A percentile compares a stretch with the other conserved stretches of the same genome.
Conservation (phyloP, 306 rosid genomes). For the Ceratonia siliqua region DNA sequence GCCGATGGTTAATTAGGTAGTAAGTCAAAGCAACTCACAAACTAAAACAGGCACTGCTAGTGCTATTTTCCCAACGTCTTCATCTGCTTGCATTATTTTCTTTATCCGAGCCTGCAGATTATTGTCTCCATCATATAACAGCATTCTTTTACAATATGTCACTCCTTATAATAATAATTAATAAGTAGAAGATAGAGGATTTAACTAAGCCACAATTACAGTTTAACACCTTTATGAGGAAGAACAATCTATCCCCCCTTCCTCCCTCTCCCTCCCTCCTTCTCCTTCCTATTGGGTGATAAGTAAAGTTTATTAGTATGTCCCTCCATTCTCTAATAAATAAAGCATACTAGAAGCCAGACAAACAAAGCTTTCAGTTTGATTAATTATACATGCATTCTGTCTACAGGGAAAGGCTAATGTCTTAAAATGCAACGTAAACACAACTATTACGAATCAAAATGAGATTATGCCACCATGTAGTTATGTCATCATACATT, state of each 20-base stretch:
- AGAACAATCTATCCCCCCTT: too few relatives aligned
- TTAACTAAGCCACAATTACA: not conserved
- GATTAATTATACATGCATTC: not conserved
- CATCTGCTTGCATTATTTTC: constrained; percentile 98
- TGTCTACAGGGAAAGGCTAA: not conserved
- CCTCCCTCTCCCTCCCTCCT: too few relatives aligned
- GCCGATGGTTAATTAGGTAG: not conserved
- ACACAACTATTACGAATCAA: not conserved
- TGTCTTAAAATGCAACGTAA: not conserved
- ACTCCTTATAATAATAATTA: constrained; percentile 17
- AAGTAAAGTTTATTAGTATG: not conserved
- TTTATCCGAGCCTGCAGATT: constrained; percentile 81
- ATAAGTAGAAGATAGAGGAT: not conserved
- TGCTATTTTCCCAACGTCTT: constrained; percentile 96
- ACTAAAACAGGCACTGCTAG: constrained; percentile 97
- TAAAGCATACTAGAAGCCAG: constrained; percentile 15
- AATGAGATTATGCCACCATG: not conserved
- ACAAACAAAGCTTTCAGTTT: constrained; percentile 6
- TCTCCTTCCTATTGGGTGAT: too few relatives aligned
- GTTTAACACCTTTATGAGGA: not conserved
- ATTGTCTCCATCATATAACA: constrained; percentile 32
- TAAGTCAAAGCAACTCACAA: constrained; percentile 59
- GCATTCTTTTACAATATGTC: constrained; percentile 4
- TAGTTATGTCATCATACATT: not conserved
- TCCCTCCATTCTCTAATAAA: constrained; percentile 2